Percentiles rank a stretch among this genome's conserved stretches.
Conservation (phyloP, 495 filamentous ascomycete species). For the Aspergillus indologenus region DNA sequence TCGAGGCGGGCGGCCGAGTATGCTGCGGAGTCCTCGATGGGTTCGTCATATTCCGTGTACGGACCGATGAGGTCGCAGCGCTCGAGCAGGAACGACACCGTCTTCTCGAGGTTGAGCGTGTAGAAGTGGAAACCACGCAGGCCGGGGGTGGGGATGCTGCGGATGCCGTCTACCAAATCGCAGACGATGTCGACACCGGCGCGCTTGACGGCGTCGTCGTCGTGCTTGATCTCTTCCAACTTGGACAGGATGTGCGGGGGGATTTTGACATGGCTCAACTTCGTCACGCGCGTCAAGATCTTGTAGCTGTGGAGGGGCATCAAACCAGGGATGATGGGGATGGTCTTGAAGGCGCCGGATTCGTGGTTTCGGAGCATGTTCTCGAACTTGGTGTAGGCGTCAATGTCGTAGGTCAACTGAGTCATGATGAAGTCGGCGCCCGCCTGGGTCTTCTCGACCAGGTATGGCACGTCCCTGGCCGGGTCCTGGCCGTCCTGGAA, state of each 20-base stretch:
- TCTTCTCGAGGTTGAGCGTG: conserved; percentile 94
- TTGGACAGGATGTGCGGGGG: conserved; percentile 65
- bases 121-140: conserved; percentile 94
- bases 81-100: conserved; percentile 89
- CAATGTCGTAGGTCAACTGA: conserved; percentile 91
- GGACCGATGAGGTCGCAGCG: conserved; percentile 75
- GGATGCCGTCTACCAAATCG: conserved; percentile 52
- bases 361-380: conserved; percentile 72
- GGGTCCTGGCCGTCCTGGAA: conserved; percentile 76
- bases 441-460: conserved; percentile 86
- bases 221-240: conserved; percentile 75
- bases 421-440: conserved; percentile 99
- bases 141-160: conserved; percentile 53
- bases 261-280: conserved; percentile 83
- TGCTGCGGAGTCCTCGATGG: conserved; percentile 29
- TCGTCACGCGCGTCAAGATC: conserved; percentile 92
- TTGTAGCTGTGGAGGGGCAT: conserved; percentile 98
- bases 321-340: conserved; percentile 88
- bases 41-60: conserved; percentile 40
- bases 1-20: conserved; percentile 36
- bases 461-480: conserved; percentile 77
- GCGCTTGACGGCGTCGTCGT: conserved; percentile 84
- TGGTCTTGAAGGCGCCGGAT: conserved; percentile 80
- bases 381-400: conserved; percentile 79
- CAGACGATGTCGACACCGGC: conserved; percentile 52